Conservation (phyloP, 257 asterid species). For the Salvia miltiorrhiza region DNA sequence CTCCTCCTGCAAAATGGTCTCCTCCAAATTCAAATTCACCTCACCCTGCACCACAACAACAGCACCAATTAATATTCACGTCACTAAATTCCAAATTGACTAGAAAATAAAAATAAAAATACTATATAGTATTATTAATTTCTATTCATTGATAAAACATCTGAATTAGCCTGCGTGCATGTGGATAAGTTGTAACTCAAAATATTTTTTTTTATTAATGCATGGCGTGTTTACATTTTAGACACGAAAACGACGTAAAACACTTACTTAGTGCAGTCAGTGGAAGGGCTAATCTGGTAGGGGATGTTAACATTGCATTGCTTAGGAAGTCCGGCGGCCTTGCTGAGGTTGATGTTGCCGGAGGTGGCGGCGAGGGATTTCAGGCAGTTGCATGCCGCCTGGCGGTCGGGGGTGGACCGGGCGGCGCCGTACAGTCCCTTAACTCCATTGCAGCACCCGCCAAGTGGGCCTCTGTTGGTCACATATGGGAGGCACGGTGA, state of each 20-base stretch:
- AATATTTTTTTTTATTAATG: not conserved
- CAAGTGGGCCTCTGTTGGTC: conserved; percentile 22
- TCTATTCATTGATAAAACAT: no score
- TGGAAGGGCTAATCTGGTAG: conserved; percentile 52
- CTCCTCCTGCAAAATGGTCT: not conserved
- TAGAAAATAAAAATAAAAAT: not conserved
- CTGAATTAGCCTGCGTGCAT: no score
- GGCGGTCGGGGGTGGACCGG: conserved; percentile 41
- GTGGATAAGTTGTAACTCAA: no score
- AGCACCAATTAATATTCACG: not conserved
- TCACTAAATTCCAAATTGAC: not conserved
- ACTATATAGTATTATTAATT: not conserved
- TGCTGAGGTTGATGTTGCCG: not conserved
- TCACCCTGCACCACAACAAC: conserved; percentile 25
- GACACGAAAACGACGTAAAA: no score
- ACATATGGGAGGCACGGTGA: conserved; percentile 34
- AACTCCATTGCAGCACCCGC: conserved; percentile 45
- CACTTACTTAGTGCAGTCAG: conserved; percentile 51
- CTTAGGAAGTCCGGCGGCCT: conserved; percentile 50
- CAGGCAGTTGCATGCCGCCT: conserved; percentile 36
- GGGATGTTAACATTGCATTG: conserved; percentile 49
- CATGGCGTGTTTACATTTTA: not conserved
- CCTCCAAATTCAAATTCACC: conserved; percentile 11
- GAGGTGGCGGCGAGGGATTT: conserved; percentile 21
- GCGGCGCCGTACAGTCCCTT: conserved; percentile 28